Evolutionary conservation across 306 rosid species (phyloP).

Genomic region (Ceratonia siliqua): DNA sequence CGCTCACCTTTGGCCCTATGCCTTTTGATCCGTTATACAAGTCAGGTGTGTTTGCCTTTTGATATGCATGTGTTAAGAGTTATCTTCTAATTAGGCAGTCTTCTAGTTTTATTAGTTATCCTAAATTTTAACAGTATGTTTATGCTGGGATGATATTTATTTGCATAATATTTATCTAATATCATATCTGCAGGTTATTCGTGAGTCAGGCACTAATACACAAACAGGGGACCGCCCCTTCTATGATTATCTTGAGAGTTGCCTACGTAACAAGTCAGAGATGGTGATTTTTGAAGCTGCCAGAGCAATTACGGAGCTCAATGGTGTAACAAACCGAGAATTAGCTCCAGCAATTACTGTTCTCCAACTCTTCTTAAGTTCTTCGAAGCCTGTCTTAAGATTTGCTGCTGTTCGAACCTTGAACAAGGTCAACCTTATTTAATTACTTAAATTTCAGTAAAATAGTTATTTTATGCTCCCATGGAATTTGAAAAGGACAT

Average conservation of each 20-base stretch:
- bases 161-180: conserved; percentile 22
- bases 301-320: conserved; percentile 93
- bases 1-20: conserved; percentile 98
- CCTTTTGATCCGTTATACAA: conserved; percentile 93
- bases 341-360: conserved; percentile 94
- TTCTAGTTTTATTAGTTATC: too few species aligned
- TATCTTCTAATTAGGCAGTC: too few species aligned
- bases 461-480: conserved; percentile 6
- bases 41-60: conserved; percentile 68
- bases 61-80: too few species aligned
- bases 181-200: conserved; percentile 66
- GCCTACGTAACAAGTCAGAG: conserved; percentile 98
- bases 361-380: conserved; percentile 95
- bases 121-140: too few species aligned
- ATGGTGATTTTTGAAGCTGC: conserved; percentile 99
- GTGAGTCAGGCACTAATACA: conserved; percentile 68
- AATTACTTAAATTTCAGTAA: conserved; percentile 19
- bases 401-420: conserved; percentile 99
- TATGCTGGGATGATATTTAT: conserved; percentile 13
- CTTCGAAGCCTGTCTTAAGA: conserved; percentile 96
- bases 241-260: conserved; percentile 93
- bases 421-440: conserved; percentile 66
- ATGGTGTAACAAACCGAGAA: conserved; percentile 86
- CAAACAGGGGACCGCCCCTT: conserved; percentile 95
- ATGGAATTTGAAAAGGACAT: conserved; percentile 20